Evolutionary conservation across 2,329 filamentous ascomycete species (phyloP), one percentile per base, ranked within the genome.

Genomic region (Ophiobolus disseminans): DNA sequence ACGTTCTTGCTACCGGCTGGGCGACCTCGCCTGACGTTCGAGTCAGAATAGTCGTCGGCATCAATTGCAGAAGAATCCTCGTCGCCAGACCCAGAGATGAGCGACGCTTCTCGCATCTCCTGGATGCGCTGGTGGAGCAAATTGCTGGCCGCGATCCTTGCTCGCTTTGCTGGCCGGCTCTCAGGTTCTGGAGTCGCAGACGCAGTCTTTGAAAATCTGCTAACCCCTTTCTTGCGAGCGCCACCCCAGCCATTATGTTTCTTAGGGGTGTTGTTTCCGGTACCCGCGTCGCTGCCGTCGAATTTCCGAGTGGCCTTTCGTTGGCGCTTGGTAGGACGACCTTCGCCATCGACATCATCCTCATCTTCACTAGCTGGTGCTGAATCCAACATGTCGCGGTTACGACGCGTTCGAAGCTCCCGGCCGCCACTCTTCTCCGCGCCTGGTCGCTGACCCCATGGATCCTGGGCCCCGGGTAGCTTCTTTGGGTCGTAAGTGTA

Each of bases 401-500:
- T 66, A 36, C 75, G 73, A 36, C 78, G 73, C 36, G 76, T 73
- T 23, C 78, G 72, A 2, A 81, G 66, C 60, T 80, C 78, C 43
- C 78, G 71, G 14, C 77, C 76, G 44, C 74, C 73, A 22, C 69
- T 73, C 42, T 67, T 69, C 31, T 79, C 77, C 42, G 75, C 72
- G 3, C 76, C 72, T 38, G 76, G 73, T 25, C 74, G 70, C 53
- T 86, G 83, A 1, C 74, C 66, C 48, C 83, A 83, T 0, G 84
- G 81, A 59, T 86, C 80, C 55, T 85, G 83, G 43, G 70, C 73
- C n/a, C 78, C 78, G 10, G 71, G 69, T 35, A 73, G 58, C 48
- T 77, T 78, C 57, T 80, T 80, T 0, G 79, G 68, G 52, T 83
- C 81, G 62, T 82, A 82, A 25, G 75, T 77, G 64, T 85, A 86